A percentile compares a stretch with the other conserved stretches of the same genome.
phyloP scores from a whole-genome alignment of 129 eudicot species.

The Lactuca sativa region DNA sequence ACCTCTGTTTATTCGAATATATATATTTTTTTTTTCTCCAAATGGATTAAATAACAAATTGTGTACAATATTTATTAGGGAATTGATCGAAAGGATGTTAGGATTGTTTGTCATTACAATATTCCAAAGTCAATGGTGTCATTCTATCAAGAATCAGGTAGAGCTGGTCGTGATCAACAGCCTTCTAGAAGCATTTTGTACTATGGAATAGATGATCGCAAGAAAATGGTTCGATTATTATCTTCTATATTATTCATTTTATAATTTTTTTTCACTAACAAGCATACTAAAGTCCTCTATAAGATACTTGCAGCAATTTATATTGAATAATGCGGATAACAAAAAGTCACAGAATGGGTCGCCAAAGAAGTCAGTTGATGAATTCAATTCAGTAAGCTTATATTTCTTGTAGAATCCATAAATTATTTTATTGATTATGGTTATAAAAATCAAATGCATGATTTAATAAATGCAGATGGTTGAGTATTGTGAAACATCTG shows the following conservation, averaged over 20 bases:
- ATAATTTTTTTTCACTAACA: constrained; percentile 13
- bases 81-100: constrained; percentile 90
- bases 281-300: background rate
- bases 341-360: constrained; percentile 58
- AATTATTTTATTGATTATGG: background rate
- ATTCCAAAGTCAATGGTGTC: constrained; percentile 97
- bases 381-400: constrained; percentile 61
- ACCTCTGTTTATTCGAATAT: background rate
- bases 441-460: constrained; percentile 1
- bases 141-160: constrained; percentile 97
- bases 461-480: constrained; percentile 60
- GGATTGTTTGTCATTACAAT: constrained; percentile 92
- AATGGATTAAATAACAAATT: constrained; percentile 9
- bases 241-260: too few relatives aligned
- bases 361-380: constrained; percentile 67
- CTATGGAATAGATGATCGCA: constrained; percentile 90
- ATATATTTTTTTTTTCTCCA: background rate
- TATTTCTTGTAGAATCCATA: constrained; percentile 10
- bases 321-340: constrained; percentile 60
- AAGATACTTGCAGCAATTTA: constrained; percentile 62
- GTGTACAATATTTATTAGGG: constrained; percentile 49
- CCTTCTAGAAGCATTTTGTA: constrained; percentile 78
- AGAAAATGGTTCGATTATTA: constrained; percentile 67
- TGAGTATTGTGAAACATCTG: constrained; percentile 79
- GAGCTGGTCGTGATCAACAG: constrained; percentile 98